phyloP scores from a whole-genome alignment of 1,139 yeast species.

The Blastobotrys petasosporus region DNA sequence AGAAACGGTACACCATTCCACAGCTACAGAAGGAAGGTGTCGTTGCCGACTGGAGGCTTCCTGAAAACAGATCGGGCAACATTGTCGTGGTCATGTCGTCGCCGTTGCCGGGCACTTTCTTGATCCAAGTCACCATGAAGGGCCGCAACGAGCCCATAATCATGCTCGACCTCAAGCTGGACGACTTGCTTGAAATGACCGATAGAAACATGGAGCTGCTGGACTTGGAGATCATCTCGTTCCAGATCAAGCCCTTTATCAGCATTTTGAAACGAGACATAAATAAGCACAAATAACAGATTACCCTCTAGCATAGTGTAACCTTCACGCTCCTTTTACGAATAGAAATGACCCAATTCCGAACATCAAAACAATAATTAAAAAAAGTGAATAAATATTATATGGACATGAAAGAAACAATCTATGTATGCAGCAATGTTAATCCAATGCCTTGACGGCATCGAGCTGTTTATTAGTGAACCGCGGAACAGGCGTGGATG shows the following conservation, averaged over 20 bases:
- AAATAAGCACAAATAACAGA: slow-evolving; percentile 14
- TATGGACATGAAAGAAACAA: neutral
- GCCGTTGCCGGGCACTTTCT: slow-evolving; percentile 36
- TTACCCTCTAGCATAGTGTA: too few species aligned
- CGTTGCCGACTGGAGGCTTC: slow-evolving; percentile 29
- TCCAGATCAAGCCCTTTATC: slow-evolving; percentile 27
- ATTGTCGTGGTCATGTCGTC: slow-evolving; percentile 29
- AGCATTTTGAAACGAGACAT: slow-evolving; percentile 26
- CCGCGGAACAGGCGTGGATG: slow-evolving; percentile 22
- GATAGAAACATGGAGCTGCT: slow-evolving; percentile 29
- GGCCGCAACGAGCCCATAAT: slow-evolving; percentile 31
- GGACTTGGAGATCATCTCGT: slow-evolving; percentile 32
- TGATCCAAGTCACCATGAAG: slow-evolving; percentile 32
- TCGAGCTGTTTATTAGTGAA: slow-evolving; percentile 10
- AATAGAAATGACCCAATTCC: neutral
- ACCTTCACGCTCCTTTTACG: neutral
- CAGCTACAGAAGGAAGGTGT: slow-evolving; percentile 33
- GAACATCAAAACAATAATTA: slow-evolving; percentile 1
- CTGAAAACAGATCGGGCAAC: slow-evolving; percentile 25
- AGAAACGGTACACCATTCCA: slow-evolving; percentile 31
- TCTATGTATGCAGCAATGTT: neutral
- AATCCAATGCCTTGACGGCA: slow-evolving; percentile 6
- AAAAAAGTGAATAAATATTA: neutral
- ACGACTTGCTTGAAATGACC: slow-evolving; percentile 34
- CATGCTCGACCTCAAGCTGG: slow-evolving; percentile 33